Conservation (phyloP, 139 green algal species). For the Tetraselmis chui region DNA sequence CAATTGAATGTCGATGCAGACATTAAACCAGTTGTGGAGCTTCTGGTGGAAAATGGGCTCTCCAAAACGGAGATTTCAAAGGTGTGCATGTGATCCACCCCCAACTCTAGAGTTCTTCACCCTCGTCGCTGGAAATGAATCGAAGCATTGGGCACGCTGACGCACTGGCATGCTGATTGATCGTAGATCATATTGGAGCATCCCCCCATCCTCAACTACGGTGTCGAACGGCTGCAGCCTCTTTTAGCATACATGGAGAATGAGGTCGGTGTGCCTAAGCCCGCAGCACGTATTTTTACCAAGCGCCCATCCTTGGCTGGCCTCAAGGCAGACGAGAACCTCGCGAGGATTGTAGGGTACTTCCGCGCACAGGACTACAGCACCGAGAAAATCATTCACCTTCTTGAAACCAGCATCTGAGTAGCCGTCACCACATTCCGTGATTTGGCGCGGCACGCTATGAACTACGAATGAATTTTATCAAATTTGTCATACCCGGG, state of each 20-base stretch:
- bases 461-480: too few relatives aligned
- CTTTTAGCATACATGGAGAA: slow-evolving; percentile 52
- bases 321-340: slow-evolving; percentile 46
- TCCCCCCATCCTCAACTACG: slow-evolving; percentile 61
- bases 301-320: slow-evolving; percentile 59
- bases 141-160: not conserved
- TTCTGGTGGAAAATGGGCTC: slow-evolving; percentile 32
- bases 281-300: slow-evolving; percentile 13
- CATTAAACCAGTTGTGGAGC: slow-evolving; percentile 53
- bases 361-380: slow-evolving; percentile 30
- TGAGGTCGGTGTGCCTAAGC: slow-evolving; percentile 17
- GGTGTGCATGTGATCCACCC: slow-evolving; percentile 6
- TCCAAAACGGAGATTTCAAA: slow-evolving; percentile 26
- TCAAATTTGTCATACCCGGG: too few relatives aligned
- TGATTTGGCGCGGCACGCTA: too few relatives aligned
- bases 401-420: slow-evolving; percentile 29
- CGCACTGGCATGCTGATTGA: too few relatives aligned
- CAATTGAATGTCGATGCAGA: slow-evolving; percentile 44
- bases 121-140: not conserved
- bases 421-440: too few relatives aligned
- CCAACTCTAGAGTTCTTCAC: not conserved
- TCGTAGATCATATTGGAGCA: slow-evolving; percentile 53
- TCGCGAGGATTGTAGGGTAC: slow-evolving; percentile 55
- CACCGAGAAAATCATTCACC: slow-evolving; percentile 26
- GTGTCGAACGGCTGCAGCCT: slow-evolving; percentile 44